Percentiles rank a stretch among this genome's conserved stretches.
These are phyloP conservation scores for Colletotrichum melonis DNA, from an alignment of 2,329 filamentous ascomycete genomes.

Conservation along the genomic window DNA sequence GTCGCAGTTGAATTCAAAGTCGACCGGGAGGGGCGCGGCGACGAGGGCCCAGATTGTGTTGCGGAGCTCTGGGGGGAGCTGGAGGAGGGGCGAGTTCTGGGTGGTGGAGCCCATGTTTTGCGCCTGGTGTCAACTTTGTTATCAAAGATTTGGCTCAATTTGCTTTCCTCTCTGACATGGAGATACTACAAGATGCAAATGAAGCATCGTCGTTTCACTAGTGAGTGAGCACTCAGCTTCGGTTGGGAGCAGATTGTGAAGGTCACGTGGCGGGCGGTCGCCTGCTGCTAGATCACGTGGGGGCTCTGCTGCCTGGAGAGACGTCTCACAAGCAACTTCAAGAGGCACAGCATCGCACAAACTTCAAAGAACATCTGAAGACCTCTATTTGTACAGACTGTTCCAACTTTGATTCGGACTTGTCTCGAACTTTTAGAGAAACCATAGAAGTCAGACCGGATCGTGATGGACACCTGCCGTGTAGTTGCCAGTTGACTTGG, in stretches of 20 bases:
- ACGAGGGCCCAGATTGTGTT: background rate
- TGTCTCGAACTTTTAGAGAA: no score
- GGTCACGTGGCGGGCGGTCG: background rate
- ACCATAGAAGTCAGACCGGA: no score
- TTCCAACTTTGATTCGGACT: no score
- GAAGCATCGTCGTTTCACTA: background rate
- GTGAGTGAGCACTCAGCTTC: background rate
- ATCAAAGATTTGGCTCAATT: no score
- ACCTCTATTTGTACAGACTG: no score
- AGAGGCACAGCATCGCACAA: background rate
- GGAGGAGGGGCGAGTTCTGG: background rate
- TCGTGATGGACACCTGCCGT: no score
- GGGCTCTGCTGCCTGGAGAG: background rate
- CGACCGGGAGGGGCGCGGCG: background rate
- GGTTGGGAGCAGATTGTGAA: no score
- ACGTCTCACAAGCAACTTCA: background rate
- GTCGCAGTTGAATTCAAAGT: background rate
- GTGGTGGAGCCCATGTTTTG: background rate
- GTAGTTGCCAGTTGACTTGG: no score
- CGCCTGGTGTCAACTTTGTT: no score
- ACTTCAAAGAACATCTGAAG: background rate
- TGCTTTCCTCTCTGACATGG: no score
- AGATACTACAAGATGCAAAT: no score
- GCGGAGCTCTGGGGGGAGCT: background rate
- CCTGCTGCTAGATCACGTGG: background rate